A percentile compares a stretch with the other conserved stretches of the same genome.
These are phyloP conservation scores for Jimgerdemannia lactiflua DNA, from an alignment of 192 early-diverging fungal species.

Conservation along the genomic window DNA sequence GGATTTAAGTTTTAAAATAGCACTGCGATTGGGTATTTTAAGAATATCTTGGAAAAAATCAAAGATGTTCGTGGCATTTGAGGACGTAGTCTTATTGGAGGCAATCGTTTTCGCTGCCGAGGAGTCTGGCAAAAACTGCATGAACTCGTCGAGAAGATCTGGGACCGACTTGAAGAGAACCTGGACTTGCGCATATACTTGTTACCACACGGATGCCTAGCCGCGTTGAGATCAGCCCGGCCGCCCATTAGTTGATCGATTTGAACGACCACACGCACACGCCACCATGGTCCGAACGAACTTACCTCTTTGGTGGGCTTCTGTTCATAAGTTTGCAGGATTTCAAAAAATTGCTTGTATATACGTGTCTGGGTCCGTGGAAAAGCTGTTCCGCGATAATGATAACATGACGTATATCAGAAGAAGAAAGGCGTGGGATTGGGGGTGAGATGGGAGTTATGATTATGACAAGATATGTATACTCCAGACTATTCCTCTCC, in stretches of 20 bases:
- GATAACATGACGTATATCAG: no score
- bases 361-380: conserved; percentile 92
- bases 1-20: no score
- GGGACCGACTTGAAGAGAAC: conserved; percentile 80
- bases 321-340: conserved; percentile 95
- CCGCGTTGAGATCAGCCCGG: no score
- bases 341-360: conserved; percentile 97
- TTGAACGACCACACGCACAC: conserved; percentile 8
- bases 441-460: no score
- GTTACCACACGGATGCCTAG: background rate
- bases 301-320: conserved; percentile 91
- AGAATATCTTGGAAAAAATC: no score
- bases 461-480: no score
- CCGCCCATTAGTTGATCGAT: background rate
- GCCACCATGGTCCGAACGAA: background rate
- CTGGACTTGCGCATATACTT: conserved; percentile 95
- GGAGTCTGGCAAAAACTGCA: conserved; percentile 95
- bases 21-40: no score
- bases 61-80: no score
- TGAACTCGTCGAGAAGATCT: conserved; percentile 96
- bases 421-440: no score
- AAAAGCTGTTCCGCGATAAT: conserved; percentile 86
- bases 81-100: no score
- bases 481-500: no score
- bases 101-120: conserved; percentile 5